Percentiles rank a stretch among this genome's conserved stretches.
Evolutionary conservation across 176 grass and related monocot genomes (phyloP).

Genomic region (Aegilops speltoides): DNA sequence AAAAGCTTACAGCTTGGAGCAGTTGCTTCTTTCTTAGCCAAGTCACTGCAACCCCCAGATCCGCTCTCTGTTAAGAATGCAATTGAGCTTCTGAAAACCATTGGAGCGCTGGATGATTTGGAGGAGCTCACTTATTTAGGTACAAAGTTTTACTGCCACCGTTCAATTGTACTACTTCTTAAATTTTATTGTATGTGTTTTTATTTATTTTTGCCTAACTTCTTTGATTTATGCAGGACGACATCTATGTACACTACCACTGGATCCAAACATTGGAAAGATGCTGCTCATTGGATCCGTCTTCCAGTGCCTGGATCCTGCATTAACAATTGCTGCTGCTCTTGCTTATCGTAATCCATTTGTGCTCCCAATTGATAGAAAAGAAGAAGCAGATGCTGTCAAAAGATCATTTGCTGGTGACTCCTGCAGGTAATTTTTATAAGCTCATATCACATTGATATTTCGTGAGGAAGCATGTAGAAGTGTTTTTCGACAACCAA

Average conservation of each 20-base stretch:
- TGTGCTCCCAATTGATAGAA: conserved; percentile 90
- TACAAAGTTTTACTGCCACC: conserved; percentile 30
- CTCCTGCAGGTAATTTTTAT: conserved; percentile 69
- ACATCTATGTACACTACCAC: conserved; percentile 81
- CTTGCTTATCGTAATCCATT: conserved; percentile 86
- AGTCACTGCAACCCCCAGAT: conserved; percentile 90
- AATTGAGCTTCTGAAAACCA: conserved; percentile 85
- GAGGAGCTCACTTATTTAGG: conserved; percentile 94
- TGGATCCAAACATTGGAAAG: conserved; percentile 97
- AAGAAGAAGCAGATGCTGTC: conserved; percentile 92
- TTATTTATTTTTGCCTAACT: not conserved
- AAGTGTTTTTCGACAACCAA: not conserved
- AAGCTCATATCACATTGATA: conserved; percentile 28
- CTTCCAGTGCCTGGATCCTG: conserved; percentile 91
- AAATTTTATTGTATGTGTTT: not conserved
- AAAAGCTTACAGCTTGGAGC: conserved; percentile 89
- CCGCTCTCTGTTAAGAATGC: conserved; percentile 90
- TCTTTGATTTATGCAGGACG: conserved; percentile 51
- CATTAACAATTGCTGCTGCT: conserved; percentile 90
- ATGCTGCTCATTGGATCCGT: conserved; percentile 93
- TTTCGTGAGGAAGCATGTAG: not conserved
- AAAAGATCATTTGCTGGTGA: conserved; percentile 92
- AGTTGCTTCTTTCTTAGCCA: conserved; percentile 76
- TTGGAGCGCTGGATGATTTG: conserved; percentile 78
- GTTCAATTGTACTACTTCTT: not conserved